Evolutionary conservation across 805 yeast species (phyloP).

Genomic region (Ogataea nonfermentans): DNA sequence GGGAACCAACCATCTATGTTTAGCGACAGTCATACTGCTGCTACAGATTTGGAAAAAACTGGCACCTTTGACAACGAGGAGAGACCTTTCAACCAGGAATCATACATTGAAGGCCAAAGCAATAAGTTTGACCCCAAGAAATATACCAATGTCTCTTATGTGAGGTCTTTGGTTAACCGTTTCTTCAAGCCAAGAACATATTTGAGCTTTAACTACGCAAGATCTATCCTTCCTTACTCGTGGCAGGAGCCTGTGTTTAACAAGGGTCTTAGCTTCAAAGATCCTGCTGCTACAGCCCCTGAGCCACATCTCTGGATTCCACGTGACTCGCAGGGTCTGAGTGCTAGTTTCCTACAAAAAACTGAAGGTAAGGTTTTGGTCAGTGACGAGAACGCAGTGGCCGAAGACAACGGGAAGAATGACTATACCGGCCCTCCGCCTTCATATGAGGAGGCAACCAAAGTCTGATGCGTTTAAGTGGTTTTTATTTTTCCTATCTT

Average conservation of each 20-base stretch:
- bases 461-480: conserved; percentile 6
- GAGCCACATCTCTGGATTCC: conserved; percentile 72
- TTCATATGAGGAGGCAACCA: conserved; percentile 51
- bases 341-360: conserved; percentile 54
- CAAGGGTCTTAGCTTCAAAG: conserved; percentile 36
- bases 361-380: conserved; percentile 57
- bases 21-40: conserved; percentile 20
- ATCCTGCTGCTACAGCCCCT: conserved; percentile 55
- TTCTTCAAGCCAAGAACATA: conserved; percentile 44
- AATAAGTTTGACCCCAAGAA: conserved; percentile 7
- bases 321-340: conserved; percentile 64
- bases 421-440: conserved; percentile 68
- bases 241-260: conserved; percentile 21
- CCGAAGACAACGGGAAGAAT: conserved; percentile 55
- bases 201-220: conserved; percentile 41
- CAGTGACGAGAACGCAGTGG: conserved; percentile 54
- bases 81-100: conserved; percentile 23
- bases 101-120: conserved; percentile 6
- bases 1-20: conserved; percentile 14
- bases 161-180: conserved; percentile 22
- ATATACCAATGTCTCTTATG: conserved; percentile 10
- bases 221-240: conserved; percentile 41
- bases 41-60: conserved; percentile 19
- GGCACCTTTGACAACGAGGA: conserved; percentile 24
- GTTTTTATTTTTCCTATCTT: conserved; percentile 23